Evolutionary conservation across 2,329 filamentous ascomycete species (phyloP), one percentile per base, ranked within the genome.

Genomic region (Ophiostoma ips): DNA sequence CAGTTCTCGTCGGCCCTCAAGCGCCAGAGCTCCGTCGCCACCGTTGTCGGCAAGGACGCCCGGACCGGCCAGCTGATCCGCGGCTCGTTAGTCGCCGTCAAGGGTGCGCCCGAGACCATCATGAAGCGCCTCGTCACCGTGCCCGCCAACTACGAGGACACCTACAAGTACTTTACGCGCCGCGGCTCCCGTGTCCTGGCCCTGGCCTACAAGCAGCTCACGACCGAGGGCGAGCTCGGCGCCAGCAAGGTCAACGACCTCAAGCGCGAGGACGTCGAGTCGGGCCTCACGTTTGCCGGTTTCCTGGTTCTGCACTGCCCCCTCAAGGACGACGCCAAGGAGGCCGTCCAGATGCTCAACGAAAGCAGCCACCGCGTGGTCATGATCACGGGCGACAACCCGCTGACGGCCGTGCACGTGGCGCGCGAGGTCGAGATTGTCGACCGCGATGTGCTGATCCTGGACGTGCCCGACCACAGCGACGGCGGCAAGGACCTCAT

Each of bases 351-450:
- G 57, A 95, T 96, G 87, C 76, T 98, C 59, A 98, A 95, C 63
- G 92, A 98, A 71, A 96, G 90, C 67, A 96, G 89, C 68, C 92
- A 98, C 66, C 87, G 92, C 59, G 88, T 95, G 44, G 85, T 98
- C 58, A 98, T 98, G 92, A 98, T 98, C 57, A 98, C 92, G 53
- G 92, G 92, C 63, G 92, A 98, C 66, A 98, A 98, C 64, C 90
- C 92, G 12, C 75, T 98, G 48, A 98, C 92, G 37, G 92, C 92
- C 56, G 87, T 95, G 11, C 90, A 98, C 62, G 92, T 98, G 51
- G 92, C 92, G 15, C 82, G 84, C 54, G 83, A 95, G 64, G 92
- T 98, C 24, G 92, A 98, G 64, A 98, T 98, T 64, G 88, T 98
- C 15, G 92, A 98, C 61, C 83, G 92, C 51, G 89, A 96, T 33